These are phyloP conservation scores for Hyaloraphidium curvatum DNA, from an alignment of 192 early-diverging fungal species.

Conservation along the genomic window DNA sequence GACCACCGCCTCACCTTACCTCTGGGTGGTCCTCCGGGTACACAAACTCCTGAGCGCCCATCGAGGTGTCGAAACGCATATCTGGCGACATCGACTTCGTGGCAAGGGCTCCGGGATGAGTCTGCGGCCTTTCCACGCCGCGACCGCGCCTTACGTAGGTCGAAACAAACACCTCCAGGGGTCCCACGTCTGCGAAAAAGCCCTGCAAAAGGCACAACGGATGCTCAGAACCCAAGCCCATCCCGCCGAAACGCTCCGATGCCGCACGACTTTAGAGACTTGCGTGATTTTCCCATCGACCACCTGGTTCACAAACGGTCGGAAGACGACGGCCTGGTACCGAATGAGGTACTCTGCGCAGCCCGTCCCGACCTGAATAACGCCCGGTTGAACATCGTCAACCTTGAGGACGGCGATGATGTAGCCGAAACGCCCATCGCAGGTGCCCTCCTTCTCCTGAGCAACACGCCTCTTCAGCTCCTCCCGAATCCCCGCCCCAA, in stretches of 20 bases:
- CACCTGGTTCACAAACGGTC: slow-evolving; percentile 92
- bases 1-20: neutral
- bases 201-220: too few relatives aligned
- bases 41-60: neutral
- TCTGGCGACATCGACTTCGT: slow-evolving; percentile 62
- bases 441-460: slow-evolving; percentile 87
- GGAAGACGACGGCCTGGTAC: slow-evolving; percentile 90
- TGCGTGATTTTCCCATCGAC: slow-evolving; percentile 74
- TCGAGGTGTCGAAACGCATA: slow-evolving; percentile 59
- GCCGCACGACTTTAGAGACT: slow-evolving; percentile 69
- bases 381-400: slow-evolving; percentile 54
- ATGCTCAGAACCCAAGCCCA: neutral
- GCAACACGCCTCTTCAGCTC: slow-evolving; percentile 66
- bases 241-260: neutral
- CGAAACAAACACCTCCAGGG: slow-evolving; percentile 79
- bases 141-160: slow-evolving; percentile 28
- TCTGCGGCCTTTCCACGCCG: neutral
- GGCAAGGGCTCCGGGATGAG: neutral
- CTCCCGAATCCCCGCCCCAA: slow-evolving; percentile 60
- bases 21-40: neutral
- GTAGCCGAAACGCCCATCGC: slow-evolving; percentile 81
- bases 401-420: slow-evolving; percentile 77
- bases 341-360: slow-evolving; percentile 81
- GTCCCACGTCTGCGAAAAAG: slow-evolving; percentile 88
- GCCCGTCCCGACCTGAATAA: slow-evolving; percentile 48